Base-by-base conservation (phyloP, 345 rosid genomes). In the Acer saccharum region DNA sequence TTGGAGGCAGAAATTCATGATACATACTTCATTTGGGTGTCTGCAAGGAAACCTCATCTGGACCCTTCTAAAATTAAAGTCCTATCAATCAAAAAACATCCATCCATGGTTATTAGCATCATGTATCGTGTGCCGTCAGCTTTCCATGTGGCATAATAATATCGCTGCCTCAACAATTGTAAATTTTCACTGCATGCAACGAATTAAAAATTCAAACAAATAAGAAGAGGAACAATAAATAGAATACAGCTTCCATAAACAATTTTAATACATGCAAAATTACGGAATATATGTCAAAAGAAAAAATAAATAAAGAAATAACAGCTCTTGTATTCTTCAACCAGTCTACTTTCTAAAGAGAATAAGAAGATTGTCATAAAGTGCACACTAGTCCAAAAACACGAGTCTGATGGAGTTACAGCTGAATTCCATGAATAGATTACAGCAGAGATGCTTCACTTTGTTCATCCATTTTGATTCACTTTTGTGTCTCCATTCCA, bases 81-180 rank as follows among this genome's bases (percentile, higher is more conserved):
- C 78, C 99, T 86, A 86, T 96, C 99, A 58, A 96, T 83, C 77
- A 96, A 74, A 76, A 92, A 96, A 67, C 99, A 96, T 18, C 98
- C 99, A 86, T 94, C 98, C 54, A 85, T 67, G 69, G 90, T 94
- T 79, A 96, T 91, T 65, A 96, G 86, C 99, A 96, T 91, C 99
- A 96, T 91, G 77, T 96, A 96, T 80, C 99, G 88, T 10, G 98
- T 96, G 79, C 99, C 99, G 83, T 94, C 99, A 75, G 99, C 99
- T 82, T 96, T 96, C 99, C 99, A 96, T 6, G 99, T 96, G 73
- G 99, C 99, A 85, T 92, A 94, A 82, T 96, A 96, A 84, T 96
- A 96, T 1, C 97, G 89, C 81, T 92, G 97, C 82, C 98, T 92
- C 77, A 96, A 81, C 48, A 94, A 87, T 84, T 90, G 98, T 76